Base-by-base conservation (phyloP, 2,329 filamentous ascomycete genomes). In the Talaromyces rugulosus region DNA sequence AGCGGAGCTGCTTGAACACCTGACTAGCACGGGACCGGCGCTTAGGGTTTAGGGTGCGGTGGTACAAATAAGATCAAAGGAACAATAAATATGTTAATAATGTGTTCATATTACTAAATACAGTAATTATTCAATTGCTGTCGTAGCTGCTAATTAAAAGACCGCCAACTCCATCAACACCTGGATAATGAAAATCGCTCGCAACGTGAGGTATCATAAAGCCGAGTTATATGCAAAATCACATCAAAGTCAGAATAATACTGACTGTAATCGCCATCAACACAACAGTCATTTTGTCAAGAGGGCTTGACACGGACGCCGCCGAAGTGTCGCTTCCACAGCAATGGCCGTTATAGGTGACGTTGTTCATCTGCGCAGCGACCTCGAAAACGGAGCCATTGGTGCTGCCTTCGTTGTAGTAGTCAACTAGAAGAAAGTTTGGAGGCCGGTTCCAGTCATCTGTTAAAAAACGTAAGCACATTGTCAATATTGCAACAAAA, bases 351-450 rank as follows among this genome's bases (percentile, higher is more conserved):
- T 76, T 81, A 71, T 91, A 93, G 0, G 84, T 87, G 54, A 95
- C 89, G 63, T 88, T 87, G 74, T 94, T 95, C 67, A 86, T 84
- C 62, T 77, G 71, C 0, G 89, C 89, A 0, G 88, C 89, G 23
- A 89, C 88, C 70, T 89, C 83, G 69, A 96, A 96, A 9, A 95
- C 90, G 3, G 89, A 90, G 1, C 91, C 91, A 3, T 83, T 81
- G 78, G 81, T 83, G 40, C 77, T 80, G 33, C 89, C 90, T 63
- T 82, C 81, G 73, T 95, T 92, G 77, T 95, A 96, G 75, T 91
- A 95, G 73, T 96, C 91, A 30, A 95, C 90, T 59, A 95, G 87
- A 56, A 96, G 80, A 70, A 92, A 87, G 70, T 89, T 94, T 2
- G 91, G 92, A 0, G 90, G 82, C 8, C 85, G 83, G 23, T 81